Evolutionary conservation across 2,329 filamentous ascomycete genomes (phyloP).

Genomic region (Septoria linicola): DNA sequence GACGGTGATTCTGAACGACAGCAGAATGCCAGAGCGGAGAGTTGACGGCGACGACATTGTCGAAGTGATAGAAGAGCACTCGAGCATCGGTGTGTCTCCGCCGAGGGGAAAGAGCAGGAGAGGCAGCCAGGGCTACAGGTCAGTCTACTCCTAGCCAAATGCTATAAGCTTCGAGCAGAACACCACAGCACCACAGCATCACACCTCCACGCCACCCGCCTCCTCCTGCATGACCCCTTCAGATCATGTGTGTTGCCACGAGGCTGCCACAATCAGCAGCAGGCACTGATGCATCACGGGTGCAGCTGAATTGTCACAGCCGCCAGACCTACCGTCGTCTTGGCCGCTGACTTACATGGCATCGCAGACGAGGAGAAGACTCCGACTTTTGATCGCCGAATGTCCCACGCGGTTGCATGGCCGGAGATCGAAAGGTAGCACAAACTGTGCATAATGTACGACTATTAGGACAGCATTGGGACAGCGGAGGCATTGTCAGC

Average conservation of each 20-base stretch:
- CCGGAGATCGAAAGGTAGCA: no score
- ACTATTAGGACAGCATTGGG: no score
- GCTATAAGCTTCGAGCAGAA: slow-evolving; percentile 1
- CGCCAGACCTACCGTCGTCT: no score
- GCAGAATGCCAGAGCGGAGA: slow-evolving; percentile 36
- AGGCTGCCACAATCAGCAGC: slow-evolving; percentile 7
- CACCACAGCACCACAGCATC: not conserved
- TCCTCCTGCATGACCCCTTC: no score
- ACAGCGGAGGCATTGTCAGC: no score
- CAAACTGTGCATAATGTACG: slow-evolving; percentile 2
- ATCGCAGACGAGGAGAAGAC: slow-evolving; percentile 24
- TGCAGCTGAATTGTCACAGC: not conserved
- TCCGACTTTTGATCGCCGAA: slow-evolving; percentile 17
- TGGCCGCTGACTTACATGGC: slow-evolving; percentile 18
- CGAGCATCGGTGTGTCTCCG: slow-evolving; percentile 42
- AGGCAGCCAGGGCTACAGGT: slow-evolving; percentile 50
- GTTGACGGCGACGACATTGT: slow-evolving; percentile 56
- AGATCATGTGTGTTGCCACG: slow-evolving; percentile 3
- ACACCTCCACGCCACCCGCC: not conserved
- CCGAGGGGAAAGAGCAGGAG: slow-evolving; percentile 40
- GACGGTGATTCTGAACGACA: slow-evolving; percentile 47
- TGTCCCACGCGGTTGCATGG: not conserved
- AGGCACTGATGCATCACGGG: slow-evolving; percentile 14
- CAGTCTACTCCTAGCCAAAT: slow-evolving; percentile 36
- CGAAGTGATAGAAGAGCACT: slow-evolving; percentile 59